Evolutionary conservation across 768 basidiomycete genomes (phyloP).

Genomic region (Agrocybe chaxingu): DNA sequence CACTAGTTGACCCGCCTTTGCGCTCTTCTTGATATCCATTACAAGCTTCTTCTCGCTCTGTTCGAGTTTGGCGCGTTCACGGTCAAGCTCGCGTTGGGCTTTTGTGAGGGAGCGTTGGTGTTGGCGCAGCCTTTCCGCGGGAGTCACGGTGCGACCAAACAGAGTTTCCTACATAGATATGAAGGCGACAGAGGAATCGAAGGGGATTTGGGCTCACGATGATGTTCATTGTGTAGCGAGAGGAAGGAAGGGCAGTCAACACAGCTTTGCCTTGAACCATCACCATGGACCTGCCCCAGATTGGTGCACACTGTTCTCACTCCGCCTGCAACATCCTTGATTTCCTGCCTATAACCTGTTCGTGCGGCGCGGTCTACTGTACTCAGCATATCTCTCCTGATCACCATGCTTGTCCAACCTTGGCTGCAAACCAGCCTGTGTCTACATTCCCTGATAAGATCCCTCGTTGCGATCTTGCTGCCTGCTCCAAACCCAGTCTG

Average conservation of each 20-base stretch:
- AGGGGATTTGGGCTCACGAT: constrained; percentile 45
- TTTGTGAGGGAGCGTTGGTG: constrained; percentile 96
- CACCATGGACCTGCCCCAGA: constrained; percentile 34
- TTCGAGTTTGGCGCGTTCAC: constrained; percentile 92
- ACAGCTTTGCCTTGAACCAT: constrained; percentile 8
- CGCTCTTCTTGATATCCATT: constrained; percentile 93
- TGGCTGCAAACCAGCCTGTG: constrained; percentile 3
- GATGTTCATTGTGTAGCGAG: constrained; percentile 62
- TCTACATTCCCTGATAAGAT: constrained; percentile 25
- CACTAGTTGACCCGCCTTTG: constrained; percentile 94
- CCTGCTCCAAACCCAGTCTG: constrained; percentile 57
- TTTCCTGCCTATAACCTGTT: constrained; percentile 75
- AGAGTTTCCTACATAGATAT: constrained; percentile 72
- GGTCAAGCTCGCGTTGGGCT: constrained; percentile 96
- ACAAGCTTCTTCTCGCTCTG: constrained; percentile 97
- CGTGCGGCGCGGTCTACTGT: constrained; percentile 61
- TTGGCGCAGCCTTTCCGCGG: constrained; percentile 93
- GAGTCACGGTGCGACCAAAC: constrained; percentile 92
- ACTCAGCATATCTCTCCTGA: constrained; percentile 57
- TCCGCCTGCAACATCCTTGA: constrained; percentile 60
- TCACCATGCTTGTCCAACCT: constrained; percentile 49
- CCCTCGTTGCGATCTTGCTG: constrained; percentile 45
- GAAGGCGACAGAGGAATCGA: background rate
- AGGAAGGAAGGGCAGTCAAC: constrained; percentile 11
- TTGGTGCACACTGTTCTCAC: constrained; percentile 68